Percentiles rank a stretch among this genome's conserved stretches.
These are phyloP conservation scores for Nissolia schottii DNA, from an alignment of 306 rosid species.

Conservation along the genomic window DNA sequence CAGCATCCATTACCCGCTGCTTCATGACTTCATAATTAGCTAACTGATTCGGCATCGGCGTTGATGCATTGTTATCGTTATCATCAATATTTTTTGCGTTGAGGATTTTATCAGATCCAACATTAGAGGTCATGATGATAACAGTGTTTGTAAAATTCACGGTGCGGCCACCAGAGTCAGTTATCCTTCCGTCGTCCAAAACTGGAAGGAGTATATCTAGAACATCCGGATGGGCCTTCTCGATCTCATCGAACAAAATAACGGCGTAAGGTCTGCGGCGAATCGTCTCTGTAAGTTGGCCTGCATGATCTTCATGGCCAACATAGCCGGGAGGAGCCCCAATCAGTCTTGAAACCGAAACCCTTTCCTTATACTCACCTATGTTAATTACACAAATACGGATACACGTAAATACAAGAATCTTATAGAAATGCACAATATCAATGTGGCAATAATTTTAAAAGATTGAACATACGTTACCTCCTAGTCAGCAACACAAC, in stretches of 20 bases:
- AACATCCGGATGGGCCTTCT: constrained; percentile 70
- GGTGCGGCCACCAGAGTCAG: constrained; percentile 66
- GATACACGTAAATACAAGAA: too few species aligned
- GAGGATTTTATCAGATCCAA: constrained; percentile 68
- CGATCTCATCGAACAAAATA: constrained; percentile 72
- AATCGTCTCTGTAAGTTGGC: constrained; percentile 61
- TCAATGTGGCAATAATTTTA: too few species aligned
- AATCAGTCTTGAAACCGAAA: constrained; percentile 65
- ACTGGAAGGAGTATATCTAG: constrained; percentile 70
- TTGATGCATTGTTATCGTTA: too few species aligned
- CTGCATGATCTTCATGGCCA: constrained; percentile 72
- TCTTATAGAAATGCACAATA: too few species aligned
- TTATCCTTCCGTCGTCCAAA: constrained; percentile 65
- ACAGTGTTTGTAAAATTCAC: constrained; percentile 72
- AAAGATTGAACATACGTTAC: too few species aligned
- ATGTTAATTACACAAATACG: too few species aligned
- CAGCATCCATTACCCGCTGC: constrained; percentile 68
- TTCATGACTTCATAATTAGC: constrained; percentile 59
- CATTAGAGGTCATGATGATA: constrained; percentile 77
- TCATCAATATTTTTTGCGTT: too few species aligned
- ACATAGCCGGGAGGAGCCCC: constrained; percentile 88
- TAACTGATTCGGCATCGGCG: background rate
- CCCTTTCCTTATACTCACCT: constrained; percentile 84
- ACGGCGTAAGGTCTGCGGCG: constrained; percentile 71
- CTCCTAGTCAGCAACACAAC: too few species aligned